Evolutionary conservation across 2,329 filamentous ascomycete species (phyloP), one percentile per base, ranked within the genome.

Genomic region (Capronia coronata): DNA sequence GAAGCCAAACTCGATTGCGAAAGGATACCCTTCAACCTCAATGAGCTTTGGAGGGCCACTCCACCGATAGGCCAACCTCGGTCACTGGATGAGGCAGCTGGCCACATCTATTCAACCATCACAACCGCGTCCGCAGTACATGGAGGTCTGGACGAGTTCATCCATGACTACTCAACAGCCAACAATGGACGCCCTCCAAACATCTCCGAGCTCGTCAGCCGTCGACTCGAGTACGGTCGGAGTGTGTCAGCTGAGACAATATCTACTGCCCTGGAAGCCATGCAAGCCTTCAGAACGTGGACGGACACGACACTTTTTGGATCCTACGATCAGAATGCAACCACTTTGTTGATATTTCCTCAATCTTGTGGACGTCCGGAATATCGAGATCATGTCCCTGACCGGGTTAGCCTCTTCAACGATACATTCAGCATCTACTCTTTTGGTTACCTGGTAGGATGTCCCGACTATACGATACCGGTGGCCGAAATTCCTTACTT

Each of bases 221-320:
- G 66, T 0, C 70, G 75, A 9, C 77, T 74, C 71, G 64, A 63
- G 7, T 77, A 68, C 61, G 74, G 70, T 2, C 68, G 71, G 27
- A 65, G 64, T 1, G 65, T 67, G 29, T 63, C 66, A 1, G 61
- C 67, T 1, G 64, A 67, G 2, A 64, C 65, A 0, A 61, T 73
- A 0, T 66, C 70, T 0, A 62, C 71, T 2, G 77, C 72, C 2
- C 63, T 75, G 4, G 58, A 64, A 3, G 76, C 77, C 59, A 78
- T 77, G 54, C 75, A 74, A 0, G 56, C 66, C 1, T 76, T 76
- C 55, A 65, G 67, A 47, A 55, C 63, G 7, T 77, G 73, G 74
- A 51, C 49, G 4, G 51, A 58, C 32, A 57, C 49, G 16, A 57
- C 51, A 1, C 16, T 58, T n/a, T 59, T 58, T 22, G 51, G 53